These are phyloP conservation scores for Neurospora tetraspora DNA, from an alignment of 495 filamentous ascomycete genomes.

Conservation along the genomic window DNA sequence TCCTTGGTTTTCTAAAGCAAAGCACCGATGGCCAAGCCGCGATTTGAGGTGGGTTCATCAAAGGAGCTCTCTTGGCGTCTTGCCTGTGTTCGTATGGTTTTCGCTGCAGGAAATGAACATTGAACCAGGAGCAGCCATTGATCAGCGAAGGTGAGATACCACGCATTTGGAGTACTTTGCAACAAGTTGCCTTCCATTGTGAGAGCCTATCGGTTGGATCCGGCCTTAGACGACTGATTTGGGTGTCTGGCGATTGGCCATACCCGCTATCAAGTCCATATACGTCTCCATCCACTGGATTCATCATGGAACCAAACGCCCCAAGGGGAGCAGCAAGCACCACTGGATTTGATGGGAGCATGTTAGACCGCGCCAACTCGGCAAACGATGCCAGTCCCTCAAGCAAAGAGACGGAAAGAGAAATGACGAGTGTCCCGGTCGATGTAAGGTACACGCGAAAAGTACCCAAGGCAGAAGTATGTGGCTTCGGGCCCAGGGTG, in stretches of 20 bases:
- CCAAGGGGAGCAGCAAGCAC: conserved; percentile 38
- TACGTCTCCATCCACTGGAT: conserved; percentile 17
- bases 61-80: conserved; percentile 33
- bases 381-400: conserved; percentile 30
- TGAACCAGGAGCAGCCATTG: conserved; percentile 25
- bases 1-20: conserved; percentile 36
- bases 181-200: conserved; percentile 31
- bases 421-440: conserved; percentile 36
- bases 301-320: conserved; percentile 32
- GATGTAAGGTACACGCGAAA: conserved; percentile 40
- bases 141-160: conserved; percentile 29
- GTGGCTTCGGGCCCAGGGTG: conserved; percentile 9
- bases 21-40: conserved; percentile 40
- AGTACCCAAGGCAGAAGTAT: conserved; percentile 30
- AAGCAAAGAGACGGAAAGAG: conserved; percentile 28
- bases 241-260: conserved; percentile 39
- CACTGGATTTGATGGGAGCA: conserved; percentile 25
- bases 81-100: conserved; percentile 30
- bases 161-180: conserved; percentile 31
- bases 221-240: conserved; percentile 24
- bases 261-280: conserved; percentile 16
- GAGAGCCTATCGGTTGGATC: conserved; percentile 29
- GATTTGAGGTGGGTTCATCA: conserved; percentile 20
- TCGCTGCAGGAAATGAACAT: conserved; percentile 21
- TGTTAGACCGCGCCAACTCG: conserved; percentile 21